phyloP scores from a whole-genome alignment of 441 rosid species.

The Mallotus repandus region DNA sequence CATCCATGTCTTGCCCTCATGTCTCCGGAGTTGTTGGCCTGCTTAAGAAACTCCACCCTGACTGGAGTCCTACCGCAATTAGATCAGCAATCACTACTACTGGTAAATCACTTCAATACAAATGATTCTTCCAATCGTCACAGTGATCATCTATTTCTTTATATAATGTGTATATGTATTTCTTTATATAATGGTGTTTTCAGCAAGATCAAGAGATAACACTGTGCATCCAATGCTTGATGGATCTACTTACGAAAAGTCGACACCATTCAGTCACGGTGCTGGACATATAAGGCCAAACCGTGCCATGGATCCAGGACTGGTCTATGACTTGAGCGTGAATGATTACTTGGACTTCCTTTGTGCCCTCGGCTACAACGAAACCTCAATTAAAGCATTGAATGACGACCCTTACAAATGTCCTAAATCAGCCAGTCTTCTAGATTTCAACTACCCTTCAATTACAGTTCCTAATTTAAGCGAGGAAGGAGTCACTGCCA shows the following conservation, averaged over 20 bases:
- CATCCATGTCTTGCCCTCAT: slow-evolving; percentile 74
- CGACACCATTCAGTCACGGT: slow-evolving; percentile 56
- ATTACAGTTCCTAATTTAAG: slow-evolving; percentile 42
- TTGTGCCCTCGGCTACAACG: slow-evolving; percentile 56
- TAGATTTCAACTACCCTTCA: slow-evolving; percentile 61
- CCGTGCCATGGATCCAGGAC: slow-evolving; percentile 61
- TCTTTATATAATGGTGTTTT: not conserved
- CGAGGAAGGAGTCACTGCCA: slow-evolving; percentile 28
- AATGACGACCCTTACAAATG: slow-evolving; percentile 28
- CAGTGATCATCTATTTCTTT: no score
- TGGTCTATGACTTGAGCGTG: slow-evolving; percentile 47
- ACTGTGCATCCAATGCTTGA: slow-evolving; percentile 37
- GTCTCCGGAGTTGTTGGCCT: slow-evolving; percentile 60
- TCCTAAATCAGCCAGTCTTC: slow-evolving; percentile 25
- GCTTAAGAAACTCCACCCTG: slow-evolving; percentile 43
- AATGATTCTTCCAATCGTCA: no score
- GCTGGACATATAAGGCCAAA: slow-evolving; percentile 67
- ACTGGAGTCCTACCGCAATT: slow-evolving; percentile 64
- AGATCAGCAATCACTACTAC: slow-evolving; percentile 67
- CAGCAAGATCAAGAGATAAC: slow-evolving; percentile 63
- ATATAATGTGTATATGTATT: no score
- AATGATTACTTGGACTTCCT: slow-evolving; percentile 59
- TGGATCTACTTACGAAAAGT: slow-evolving; percentile 24
- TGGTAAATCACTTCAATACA: slow-evolving; percentile 22
- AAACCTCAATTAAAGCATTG: slow-evolving; percentile 30